Evolutionary conservation across 2,329 filamentous ascomycete genomes (phyloP), one percentile per base, ranked within the genome.

Genomic region (Furcasterigmium furcatum): DNA sequence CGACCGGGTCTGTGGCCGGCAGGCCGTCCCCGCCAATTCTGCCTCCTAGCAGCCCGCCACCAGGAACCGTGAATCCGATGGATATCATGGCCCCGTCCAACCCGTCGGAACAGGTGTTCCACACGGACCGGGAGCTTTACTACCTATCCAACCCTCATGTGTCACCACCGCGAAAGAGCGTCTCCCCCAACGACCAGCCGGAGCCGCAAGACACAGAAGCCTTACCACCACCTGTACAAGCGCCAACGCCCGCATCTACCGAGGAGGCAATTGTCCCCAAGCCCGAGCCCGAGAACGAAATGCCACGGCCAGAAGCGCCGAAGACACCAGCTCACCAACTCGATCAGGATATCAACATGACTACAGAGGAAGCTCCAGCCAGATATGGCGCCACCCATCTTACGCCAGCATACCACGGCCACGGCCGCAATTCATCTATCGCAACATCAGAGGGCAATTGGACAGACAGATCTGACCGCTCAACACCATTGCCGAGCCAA

Each of bases 61-160:
- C 70, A 4, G 72, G 71, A 27, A 78, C 74, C 4, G 73, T 75
- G 9, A 78, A 77, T 34, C 75, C 75, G 1, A 76, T 76, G 69
- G 72, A 76, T 41, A 71, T 79, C 24, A 77, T 77, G 75, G 71
- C 67, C 5, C 65, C 66, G 0, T 65, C 62, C 12, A 68, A 63
- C 32, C 53, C 56, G 9, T 56, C 59, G 22, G 66, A 69, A 48
- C 62, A 56, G 22, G 58, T 56, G 21, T 62, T 58, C 46, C 58
- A 57, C 49, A 53, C 63, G 16, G 55, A 65, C 21, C 63, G 65
- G 32, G 62, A 67, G 43, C 58, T 68, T 9, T 58, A 62, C 45
- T 58, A 60, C 41, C 57, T 66, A 19, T 57, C 63, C 41, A 61
- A 59, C 42, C 29, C 9, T 39, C 47, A 29, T 22, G 13, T 42